phyloP scores from a whole-genome alignment of 2,329 filamentous ascomycete genomes.

The Moelleriella libera region DNA sequence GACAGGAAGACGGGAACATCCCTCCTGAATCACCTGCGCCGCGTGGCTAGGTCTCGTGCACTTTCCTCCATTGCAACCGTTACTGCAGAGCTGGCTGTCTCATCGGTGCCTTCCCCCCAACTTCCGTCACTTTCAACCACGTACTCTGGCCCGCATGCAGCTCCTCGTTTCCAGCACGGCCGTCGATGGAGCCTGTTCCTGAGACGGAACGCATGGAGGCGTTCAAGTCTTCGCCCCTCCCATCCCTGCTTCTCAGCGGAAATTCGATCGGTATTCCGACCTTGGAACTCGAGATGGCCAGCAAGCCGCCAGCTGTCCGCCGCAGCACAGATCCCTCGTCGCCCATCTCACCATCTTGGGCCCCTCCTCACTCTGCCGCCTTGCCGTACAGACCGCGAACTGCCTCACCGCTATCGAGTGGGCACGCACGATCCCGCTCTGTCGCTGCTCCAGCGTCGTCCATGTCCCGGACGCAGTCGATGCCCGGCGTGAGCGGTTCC shows the following conservation, averaged over 20 bases:
- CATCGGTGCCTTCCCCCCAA: too few relatives aligned
- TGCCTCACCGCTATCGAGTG: conserved; percentile 43
- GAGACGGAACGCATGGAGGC: conserved; percentile 56
- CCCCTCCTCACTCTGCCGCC: conserved; percentile 21
- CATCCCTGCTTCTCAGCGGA: conserved; percentile 34
- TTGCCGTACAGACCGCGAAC: conserved; percentile 48
- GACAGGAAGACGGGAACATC: not conserved
- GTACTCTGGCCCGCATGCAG: conserved; percentile 1
- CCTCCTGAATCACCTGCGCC: not conserved
- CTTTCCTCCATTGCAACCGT: not conserved
- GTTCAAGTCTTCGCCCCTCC: conserved; percentile 44
- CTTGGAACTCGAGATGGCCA: conserved; percentile 26
- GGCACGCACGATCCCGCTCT: conserved; percentile 44
- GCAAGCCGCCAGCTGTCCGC: conserved; percentile 39
- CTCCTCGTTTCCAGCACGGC: not conserved
- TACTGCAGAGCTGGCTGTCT: too few relatives aligned
- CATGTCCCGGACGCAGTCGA: conserved; percentile 50
- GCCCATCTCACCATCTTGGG: conserved; percentile 36
- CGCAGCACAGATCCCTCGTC: conserved; percentile 46
- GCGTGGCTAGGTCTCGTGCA: not conserved
- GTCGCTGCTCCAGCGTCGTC: conserved; percentile 31
- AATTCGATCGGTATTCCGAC: conserved; percentile 15
- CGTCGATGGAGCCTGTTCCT: conserved; percentile 53
- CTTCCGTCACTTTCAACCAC: not conserved
- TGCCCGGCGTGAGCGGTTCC: conserved; percentile 46